phyloP scores from a whole-genome alignment of 1,284 basidiomycete genomes.

The Tylopilus sp. region DNA sequence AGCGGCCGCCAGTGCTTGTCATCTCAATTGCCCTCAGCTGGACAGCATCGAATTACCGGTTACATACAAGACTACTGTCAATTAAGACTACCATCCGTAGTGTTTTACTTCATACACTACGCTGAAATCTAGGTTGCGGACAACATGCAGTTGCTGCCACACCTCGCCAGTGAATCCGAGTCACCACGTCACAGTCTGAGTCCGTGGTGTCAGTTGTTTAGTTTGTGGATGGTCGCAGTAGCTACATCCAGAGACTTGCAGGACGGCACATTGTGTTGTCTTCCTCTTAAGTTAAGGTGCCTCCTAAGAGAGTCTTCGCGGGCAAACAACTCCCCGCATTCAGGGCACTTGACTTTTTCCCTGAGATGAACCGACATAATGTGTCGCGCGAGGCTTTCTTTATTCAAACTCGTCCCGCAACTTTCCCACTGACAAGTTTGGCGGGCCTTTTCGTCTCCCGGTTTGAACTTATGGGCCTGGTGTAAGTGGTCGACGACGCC shows the following conservation, averaged over 20 bases:
- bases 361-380: conserved; percentile 34
- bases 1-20: too few relatives aligned
- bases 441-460: conserved; percentile 33
- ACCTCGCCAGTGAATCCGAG: too few relatives aligned
- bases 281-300: conserved; percentile 22
- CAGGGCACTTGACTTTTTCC: conserved; percentile 14
- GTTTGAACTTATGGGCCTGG: conserved; percentile 14
- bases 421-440: conserved; percentile 26
- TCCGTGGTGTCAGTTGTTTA: too few relatives aligned
- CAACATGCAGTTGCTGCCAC: too few relatives aligned
- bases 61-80: too few relatives aligned
- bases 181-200: too few relatives aligned
- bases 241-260: neutral
- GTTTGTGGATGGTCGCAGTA: neutral
- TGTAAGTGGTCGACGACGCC: conserved; percentile 31
- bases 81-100: too few relatives aligned
- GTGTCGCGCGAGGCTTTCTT: conserved; percentile 38
- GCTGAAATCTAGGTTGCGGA: too few relatives aligned
- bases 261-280: conserved; percentile 13
- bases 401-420: conserved; percentile 30
- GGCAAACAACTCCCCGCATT: conserved; percentile 30
- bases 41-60: too few relatives aligned
- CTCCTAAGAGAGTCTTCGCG: conserved; percentile 41
- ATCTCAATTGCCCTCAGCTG: too few relatives aligned
- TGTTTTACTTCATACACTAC: too few relatives aligned